These are phyloP conservation scores for Aureobasidium sp. DNA, from an alignment of 2,329 filamentous ascomycete species.

Conservation along the genomic window DNA sequence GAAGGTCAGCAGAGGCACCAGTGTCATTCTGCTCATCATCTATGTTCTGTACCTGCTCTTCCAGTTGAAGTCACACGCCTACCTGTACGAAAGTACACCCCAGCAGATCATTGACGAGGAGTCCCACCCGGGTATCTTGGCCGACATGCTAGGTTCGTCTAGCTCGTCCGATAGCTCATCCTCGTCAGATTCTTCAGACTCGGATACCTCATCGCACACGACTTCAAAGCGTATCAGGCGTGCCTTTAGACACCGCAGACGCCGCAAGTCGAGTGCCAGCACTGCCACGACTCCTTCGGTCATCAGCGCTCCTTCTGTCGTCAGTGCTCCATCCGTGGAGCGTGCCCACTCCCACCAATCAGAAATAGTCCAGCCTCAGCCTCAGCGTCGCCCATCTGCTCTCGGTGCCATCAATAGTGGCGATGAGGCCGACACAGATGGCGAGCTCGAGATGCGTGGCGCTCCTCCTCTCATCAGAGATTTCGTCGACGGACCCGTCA, in stretches of 20 bases:
- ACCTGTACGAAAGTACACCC: constrained; percentile 86
- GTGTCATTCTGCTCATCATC: constrained; percentile 73
- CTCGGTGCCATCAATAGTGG: constrained; percentile 39
- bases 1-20: constrained; percentile 82
- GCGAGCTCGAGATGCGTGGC: constrained; percentile 29
- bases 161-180: constrained; percentile 44
- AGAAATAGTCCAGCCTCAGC: background rate
- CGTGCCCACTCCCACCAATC: constrained; percentile 15
- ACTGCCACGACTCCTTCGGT: constrained; percentile 53
- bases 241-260: constrained; percentile 61
- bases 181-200: constrained; percentile 49
- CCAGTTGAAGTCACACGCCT: constrained; percentile 84
- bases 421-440: constrained; percentile 48
- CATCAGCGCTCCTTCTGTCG: constrained; percentile 37
- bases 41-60: constrained; percentile 81
- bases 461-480: constrained; percentile 36
- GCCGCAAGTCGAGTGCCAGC: constrained; percentile 68
- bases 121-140: constrained; percentile 73
- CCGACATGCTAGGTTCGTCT: constrained; percentile 71
- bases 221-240: constrained; percentile 69
- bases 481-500: constrained; percentile 38
- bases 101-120: constrained; percentile 91
- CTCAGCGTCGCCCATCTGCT: constrained; percentile 29
- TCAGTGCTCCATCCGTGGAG: constrained; percentile 38
- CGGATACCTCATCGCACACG: constrained; percentile 62